Evolutionary conservation across 2,329 filamentous ascomycete species (phyloP).

Genomic region (Neofusicoccum laricinum): DNA sequence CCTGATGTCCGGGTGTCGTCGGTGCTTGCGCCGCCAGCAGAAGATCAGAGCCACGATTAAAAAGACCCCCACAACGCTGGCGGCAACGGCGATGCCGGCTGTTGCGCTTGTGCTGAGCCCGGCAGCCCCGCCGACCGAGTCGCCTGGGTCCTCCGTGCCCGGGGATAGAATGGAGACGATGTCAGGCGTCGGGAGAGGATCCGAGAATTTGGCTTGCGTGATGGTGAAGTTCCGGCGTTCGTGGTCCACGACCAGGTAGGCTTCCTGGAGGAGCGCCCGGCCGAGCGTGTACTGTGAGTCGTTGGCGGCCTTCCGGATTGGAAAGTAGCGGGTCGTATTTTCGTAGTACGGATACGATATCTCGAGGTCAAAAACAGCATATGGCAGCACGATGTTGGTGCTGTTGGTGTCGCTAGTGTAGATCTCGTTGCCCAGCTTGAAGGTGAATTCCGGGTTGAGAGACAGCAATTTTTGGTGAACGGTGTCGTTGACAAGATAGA

Average conservation of each 20-base stretch:
- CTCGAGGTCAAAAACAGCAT: constrained; percentile 6
- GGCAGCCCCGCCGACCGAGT: background rate
- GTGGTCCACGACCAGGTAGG: constrained; percentile 38
- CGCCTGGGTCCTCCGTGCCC: background rate
- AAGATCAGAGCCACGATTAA: constrained; percentile 4
- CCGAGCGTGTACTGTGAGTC: constrained; percentile 29
- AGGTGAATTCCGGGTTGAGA: constrained; percentile 36
- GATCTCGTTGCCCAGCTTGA: constrained; percentile 33
- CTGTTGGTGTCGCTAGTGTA: constrained; percentile 30
- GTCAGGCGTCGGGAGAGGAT: background rate
- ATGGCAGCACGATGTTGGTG: constrained; percentile 10
- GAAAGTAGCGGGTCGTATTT: constrained; percentile 30
- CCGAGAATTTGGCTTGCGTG: constrained; percentile 3
- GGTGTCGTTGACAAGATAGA: constrained; percentile 40
- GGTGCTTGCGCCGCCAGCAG: background rate
- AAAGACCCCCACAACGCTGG: background rate
- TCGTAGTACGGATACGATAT: background rate
- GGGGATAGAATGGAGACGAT: background rate
- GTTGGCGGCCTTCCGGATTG: constrained; percentile 35
- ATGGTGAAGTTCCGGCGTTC: constrained; percentile 32
- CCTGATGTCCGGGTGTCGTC: background rate
- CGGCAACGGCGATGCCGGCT: constrained; percentile 8
- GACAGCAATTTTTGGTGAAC: constrained; percentile 31
- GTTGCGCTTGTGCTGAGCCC: constrained; percentile 5
- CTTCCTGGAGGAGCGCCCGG: constrained; percentile 37